Evolutionary conservation across 768 basidiomycete species (phyloP), one percentile per base, ranked within the genome.

Genomic region (Pilatotrama ljubarskyi): DNA sequence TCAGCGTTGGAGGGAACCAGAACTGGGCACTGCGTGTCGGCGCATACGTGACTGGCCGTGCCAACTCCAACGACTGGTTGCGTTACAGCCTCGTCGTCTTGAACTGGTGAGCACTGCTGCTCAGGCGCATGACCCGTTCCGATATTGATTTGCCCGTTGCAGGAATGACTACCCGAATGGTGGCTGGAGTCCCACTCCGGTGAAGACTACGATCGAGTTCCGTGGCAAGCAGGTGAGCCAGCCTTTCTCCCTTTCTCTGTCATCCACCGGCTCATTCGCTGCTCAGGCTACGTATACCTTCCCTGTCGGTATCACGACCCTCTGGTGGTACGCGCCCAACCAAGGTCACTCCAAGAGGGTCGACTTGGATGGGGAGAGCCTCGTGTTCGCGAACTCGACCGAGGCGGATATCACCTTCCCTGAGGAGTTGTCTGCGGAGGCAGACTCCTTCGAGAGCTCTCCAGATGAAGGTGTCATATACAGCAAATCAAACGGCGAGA

Each of bases 41-140:
- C 5, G 88, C 87, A 5, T 91, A 81, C 55, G 83, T 86, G 9
- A 89, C 88, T 0, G 72, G 74, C 0, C 78, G 90, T 13, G 77
- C 74, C 0, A 79, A 72, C 9, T 73, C 84, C 1, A 67, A 72
- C 2, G 88, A 89, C 61, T 86, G 81, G 83, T 67, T 76, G 24
- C 79, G 86, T 40, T 90, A 90, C 71, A 85, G 85, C 1, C 69
- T 91, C 40, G 88, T 91, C 11, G 90, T 91, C 2, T 63, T 92
- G 62, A 91, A 92, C 71, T 86, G 85, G 75, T 72, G 47, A 14
- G 73, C 62, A 3, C 22, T 20, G 17, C 36, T 29, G 3, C 11
- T 1, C 37, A 26, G 13, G 9, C 26, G 46, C 14, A 14, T 5
- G 41, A 7, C 20, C 35, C n/a, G n/a, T n/a, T 5, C 20, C 2